Evolutionary conservation across 2,329 filamentous ascomycete genomes (phyloP), one percentile per base, ranked within the genome.

Genomic region (Colletotrichum graminicola): DNA sequence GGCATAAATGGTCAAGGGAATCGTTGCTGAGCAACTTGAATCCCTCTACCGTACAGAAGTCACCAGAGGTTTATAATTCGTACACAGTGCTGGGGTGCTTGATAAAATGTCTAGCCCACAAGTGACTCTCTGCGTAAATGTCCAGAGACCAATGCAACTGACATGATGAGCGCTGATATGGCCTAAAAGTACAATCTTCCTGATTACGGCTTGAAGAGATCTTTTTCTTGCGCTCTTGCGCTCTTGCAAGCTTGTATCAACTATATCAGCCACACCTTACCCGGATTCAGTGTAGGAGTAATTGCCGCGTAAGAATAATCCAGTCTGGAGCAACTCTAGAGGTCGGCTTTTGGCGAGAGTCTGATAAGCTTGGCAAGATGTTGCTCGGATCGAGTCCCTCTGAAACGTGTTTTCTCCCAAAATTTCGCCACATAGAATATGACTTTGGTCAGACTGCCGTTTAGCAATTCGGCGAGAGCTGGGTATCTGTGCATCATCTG

Each of bases 61-160:
- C 21, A 11, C 16, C 18, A 12, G 14, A 26, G 16, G 26, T 41
- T 51, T 79, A 80, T 2, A 79, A 4, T 5, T 62, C 55, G 3
- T 36, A 65, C 7, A 73, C 66, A 0, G 74, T 68, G 12, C 73
- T 49, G 1, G 68, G 36, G 47, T 80, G 79, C n/a, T 77, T 79
- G 64, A 77, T 76, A 51, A 78, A 81, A 7, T 79, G 76, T 7
- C 75, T 73, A 2, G 76, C 77, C 79, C 79, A 80, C 0, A 73
- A 41, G 8, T 79, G 39, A 0, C 75, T 76, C 5, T 77, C 75
- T 6, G 65, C 63, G 4, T 79, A 62, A 0, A 76, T 47, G 1
- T 76, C 72, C 3, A 78, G 18, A 26, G 77, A 75, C 76, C 3
- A 68, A 52, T 14, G 78, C 77, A 7, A 79, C 72, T 5, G 74